Percentiles rank a stretch among this genome's conserved stretches.
These are phyloP conservation scores for Plantago lanceolata DNA, from an alignment of 305 asterid species.

Conservation along the genomic window DNA sequence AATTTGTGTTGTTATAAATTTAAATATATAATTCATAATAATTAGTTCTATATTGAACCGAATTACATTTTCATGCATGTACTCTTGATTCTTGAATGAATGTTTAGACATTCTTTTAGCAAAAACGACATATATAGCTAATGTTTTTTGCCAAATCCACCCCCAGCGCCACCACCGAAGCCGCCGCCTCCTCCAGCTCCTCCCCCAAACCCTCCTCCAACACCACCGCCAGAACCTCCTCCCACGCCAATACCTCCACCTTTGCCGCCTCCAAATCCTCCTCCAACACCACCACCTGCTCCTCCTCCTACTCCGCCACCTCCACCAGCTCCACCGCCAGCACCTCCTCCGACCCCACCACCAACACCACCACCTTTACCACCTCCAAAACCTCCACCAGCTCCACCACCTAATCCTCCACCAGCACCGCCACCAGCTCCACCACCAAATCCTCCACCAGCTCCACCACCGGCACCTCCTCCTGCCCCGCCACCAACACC, in stretches of 20 bases:
- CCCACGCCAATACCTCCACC: neutral
- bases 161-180: too few species aligned
- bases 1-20: too few species aligned
- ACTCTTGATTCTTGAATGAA: too few species aligned
- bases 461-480: constrained; percentile 21
- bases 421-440: neutral
- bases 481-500: constrained; percentile 8
- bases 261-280: constrained; percentile 12
- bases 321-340: neutral
- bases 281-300: constrained; percentile 4
- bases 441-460: neutral
- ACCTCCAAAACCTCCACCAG: neutral
- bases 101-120: too few species aligned
- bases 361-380: neutral
- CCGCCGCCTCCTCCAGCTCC: constrained; percentile 1
- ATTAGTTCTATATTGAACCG: too few species aligned
- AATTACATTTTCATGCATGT: too few species aligned
- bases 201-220: neutral
- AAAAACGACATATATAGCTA: too few species aligned
- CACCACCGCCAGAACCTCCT: neutral
- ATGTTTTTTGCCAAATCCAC: too few species aligned
- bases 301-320: constrained; percentile 18
- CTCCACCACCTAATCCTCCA: neutral
- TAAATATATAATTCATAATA: too few species aligned
- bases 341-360: neutral